Percentiles rank a stretch among this genome's conserved stretches.
These are phyloP conservation scores for Mediolabrus comicus DNA, from an alignment of 108 stramenopile genomes.

Conservation along the genomic window DNA sequence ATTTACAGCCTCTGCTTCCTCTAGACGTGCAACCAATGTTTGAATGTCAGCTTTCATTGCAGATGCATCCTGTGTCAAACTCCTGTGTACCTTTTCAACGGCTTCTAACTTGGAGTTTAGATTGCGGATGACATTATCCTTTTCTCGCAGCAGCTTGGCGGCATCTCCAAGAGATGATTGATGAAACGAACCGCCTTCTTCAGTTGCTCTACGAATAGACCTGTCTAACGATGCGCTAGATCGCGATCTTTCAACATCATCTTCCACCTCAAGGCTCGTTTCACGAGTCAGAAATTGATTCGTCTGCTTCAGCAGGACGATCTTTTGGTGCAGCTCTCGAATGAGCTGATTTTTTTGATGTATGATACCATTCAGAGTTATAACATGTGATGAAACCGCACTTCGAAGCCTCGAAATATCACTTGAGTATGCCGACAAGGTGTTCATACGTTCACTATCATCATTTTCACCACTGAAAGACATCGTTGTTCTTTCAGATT, in stretches of 20 bases:
- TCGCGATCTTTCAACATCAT: constrained; percentile 10
- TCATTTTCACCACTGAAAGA: not conserved
- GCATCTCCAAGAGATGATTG: constrained; percentile 20
- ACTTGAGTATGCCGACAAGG: constrained; percentile 3
- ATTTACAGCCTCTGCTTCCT: constrained; percentile 18
- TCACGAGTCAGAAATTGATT: not conserved
- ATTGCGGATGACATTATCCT: constrained; percentile 13
- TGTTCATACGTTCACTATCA: not conserved
- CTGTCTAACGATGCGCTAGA: constrained; percentile 20
- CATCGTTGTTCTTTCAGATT: not conserved
- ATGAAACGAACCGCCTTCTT: not conserved
- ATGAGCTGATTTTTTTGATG: constrained; percentile 24
- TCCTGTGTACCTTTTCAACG: not conserved
- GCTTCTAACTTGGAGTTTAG: constrained; percentile 1
- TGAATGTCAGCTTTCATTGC: constrained; percentile 18
- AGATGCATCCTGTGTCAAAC: constrained; percentile 1
- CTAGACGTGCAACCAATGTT: constrained; percentile 9
- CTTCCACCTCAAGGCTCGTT: not conserved
- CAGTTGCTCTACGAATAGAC: constrained; percentile 4
- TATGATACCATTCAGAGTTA: constrained; percentile 23
- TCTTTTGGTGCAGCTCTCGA: constrained; percentile 5
- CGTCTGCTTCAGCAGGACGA: constrained; percentile 5
- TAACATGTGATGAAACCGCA: constrained; percentile 7
- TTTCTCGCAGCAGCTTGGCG: constrained; percentile 10
- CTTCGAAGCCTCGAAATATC: constrained; percentile 18